Evolutionary conservation across 495 filamentous ascomycete genomes (phyloP), one percentile per base, ranked within the genome.

Genomic region (Aspergillus olivimuriae): DNA sequence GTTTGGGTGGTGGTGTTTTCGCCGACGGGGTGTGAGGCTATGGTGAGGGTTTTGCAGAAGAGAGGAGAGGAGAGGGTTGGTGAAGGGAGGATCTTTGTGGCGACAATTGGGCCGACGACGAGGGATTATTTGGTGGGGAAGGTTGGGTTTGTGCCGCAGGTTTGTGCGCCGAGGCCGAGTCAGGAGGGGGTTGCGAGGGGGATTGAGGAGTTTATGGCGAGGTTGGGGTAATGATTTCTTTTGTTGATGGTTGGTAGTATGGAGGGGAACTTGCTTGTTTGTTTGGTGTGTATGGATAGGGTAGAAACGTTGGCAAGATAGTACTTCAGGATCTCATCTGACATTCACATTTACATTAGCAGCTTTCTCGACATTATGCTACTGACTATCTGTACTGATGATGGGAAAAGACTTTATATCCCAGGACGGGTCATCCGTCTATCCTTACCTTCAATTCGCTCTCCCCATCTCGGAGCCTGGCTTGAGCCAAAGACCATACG

Each of bases 1-100:
- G 72, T 83, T 51, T 97, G 92, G 90, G 81, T 90, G 1, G 86
- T 95, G 10, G 84, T 97, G 6, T 99, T 99, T 53, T 96, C 90
- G 31, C 89, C 92, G 1, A 89, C 83, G 15, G 90, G 87, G 2
- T 92, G 87, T 52, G 81, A 85, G 60, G 81, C 78, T 52, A 86
- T 95, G 84, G 68, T 96, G 4, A 64, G 75, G 41, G 76, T 72
- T 23, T 59, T 95, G 52, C 23, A 41, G 8, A 6, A 18, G 21
- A 16, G 57, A 40, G 51, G 45, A 41, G 50, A 37, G 20, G 28
- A 28, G 45, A 46, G 26, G 43, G 33, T 38, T 36, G 48, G 55
- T 37, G 21, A 16, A 37, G 48, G 26, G 21, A 19, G 50, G 40
- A 75, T 80, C 12, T 82, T 73, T 53, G 67, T 96, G 46, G 87